Evolutionary conservation across 2,329 filamentous ascomycete species (phyloP), one percentile per base, ranked within the genome.

Genomic region (Hypomyces perniciosus): DNA sequence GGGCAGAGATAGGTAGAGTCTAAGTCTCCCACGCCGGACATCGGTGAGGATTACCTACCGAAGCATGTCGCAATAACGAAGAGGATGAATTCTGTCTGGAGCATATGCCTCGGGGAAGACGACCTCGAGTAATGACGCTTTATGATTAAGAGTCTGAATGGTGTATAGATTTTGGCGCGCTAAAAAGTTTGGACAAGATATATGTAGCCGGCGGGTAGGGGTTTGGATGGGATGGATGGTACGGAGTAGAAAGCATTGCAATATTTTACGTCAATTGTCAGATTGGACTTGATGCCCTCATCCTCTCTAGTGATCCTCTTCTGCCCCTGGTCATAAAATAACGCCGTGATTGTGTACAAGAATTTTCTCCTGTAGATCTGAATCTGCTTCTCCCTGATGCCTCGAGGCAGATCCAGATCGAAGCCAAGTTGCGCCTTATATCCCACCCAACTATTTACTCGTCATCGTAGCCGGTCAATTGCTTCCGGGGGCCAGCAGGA

Each of bases 391-490:
- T 30, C 42, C 30, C 55, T 30, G 48, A 29, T 28, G 13, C 5
- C 41, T 33, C 13, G 26, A 26, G 33, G 39, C 47, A 39, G 33
- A 20, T 28, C 33, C 41, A 27, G 7, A 12, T 44, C 13, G 5
- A 34, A 7, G 29, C 9, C 13, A 12, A 37, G 42, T 53, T 51
- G 50, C 44, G 45, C 37, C 50, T 35, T 34, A 20, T 54, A 35
- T 48, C 26, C 44, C 29, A 30, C 27, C 10, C 33, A 2, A 34
- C 51, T 29, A 31, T 55, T 63, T 62, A 68, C 55, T 75, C 74
- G 62, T 85, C 81, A 61, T 82, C 81, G 65, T 81, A 85, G 53
- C 80, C 81, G 41, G 70, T 75, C 56, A 85, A 59, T 56, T 73
- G 72, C 72, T 84, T 83, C 63, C 81, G 75, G 45, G 80, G 79